A percentile compares a stretch with the other conserved stretches of the same genome.
Conservation (phyloP, 1,284 basidiomycete genomes). For the Irpex rosettiformis region DNA sequence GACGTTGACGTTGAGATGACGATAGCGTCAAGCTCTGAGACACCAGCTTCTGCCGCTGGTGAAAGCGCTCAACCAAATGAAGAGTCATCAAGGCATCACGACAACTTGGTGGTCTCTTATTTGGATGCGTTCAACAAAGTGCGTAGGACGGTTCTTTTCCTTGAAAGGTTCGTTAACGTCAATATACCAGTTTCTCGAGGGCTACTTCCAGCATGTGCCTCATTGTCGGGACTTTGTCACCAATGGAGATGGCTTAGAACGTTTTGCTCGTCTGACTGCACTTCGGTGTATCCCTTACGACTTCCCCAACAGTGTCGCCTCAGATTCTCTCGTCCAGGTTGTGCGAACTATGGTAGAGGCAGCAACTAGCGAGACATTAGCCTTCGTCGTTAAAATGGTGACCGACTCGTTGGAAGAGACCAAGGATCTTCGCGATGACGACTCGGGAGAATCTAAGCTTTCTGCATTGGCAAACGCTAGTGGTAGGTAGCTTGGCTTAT, state of each 20-base stretch:
- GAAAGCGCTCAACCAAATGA: conserved; percentile 26
- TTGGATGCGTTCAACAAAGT: conserved; percentile 77
- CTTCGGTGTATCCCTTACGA: conserved; percentile 90
- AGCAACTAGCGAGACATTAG: conserved; percentile 74
- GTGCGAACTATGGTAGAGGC: conserved; percentile 89
- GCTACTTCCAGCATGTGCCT: conserved; percentile 87
- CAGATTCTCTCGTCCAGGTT: conserved; percentile 84
- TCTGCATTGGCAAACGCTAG: conserved; percentile 54
- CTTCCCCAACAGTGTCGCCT: conserved; percentile 79
- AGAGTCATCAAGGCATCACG: conserved; percentile 50
- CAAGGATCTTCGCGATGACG: conserved; percentile 65
- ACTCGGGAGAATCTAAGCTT: conserved; percentile 55
- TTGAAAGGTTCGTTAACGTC: not conserved
- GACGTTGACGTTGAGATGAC: conserved; percentile 48
- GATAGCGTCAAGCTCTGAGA: conserved; percentile 9
- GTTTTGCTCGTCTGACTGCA: conserved; percentile 74
- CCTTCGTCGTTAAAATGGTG: conserved; percentile 71
- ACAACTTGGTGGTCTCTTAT: conserved; percentile 72
- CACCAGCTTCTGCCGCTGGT: not conserved
- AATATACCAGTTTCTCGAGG: conserved; percentile 76
- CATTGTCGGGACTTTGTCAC: conserved; percentile 91
- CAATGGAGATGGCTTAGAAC: conserved; percentile 71
- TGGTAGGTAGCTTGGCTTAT: conserved; percentile 31
- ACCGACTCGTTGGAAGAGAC: conserved; percentile 70
- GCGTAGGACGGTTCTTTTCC: conserved; percentile 22